A percentile compares a stretch with the other conserved stretches of the same genome.
phyloP scores from a whole-genome alignment of 768 basidiomycete species.

The Calocybe indica region DNA sequence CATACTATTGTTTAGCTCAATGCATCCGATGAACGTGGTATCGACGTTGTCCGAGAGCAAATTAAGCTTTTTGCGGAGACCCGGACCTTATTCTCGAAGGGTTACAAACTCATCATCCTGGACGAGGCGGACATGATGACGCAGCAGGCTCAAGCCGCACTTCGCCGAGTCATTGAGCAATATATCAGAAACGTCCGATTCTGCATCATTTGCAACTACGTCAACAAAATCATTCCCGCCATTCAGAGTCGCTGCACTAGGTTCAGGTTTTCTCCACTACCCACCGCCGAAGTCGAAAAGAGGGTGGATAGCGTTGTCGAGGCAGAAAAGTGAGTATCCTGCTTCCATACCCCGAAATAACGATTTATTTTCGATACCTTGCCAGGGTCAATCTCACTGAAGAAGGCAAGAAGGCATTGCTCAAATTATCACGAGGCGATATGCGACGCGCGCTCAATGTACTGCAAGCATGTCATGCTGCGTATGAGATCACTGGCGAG shows the following conservation, averaged over 20 bases:
- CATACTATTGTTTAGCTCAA: slow-evolving; percentile 61
- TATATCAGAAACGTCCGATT: slow-evolving; percentile 99
- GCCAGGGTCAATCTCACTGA: slow-evolving; percentile 77
- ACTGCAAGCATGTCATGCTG: slow-evolving; percentile 96
- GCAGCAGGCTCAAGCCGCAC: slow-evolving; percentile 90
- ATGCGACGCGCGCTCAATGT: slow-evolving; percentile 97
- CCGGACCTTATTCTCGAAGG: slow-evolving; percentile 83
- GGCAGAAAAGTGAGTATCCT: slow-evolving; percentile 63
- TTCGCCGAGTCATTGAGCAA: slow-evolving; percentile 96
- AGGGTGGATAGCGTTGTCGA: slow-evolving; percentile 74
- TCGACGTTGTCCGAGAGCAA: slow-evolving; percentile 97
- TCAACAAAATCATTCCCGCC: slow-evolving; percentile 97
- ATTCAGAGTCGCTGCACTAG: slow-evolving; percentile 98
- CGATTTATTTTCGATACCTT: background rate
- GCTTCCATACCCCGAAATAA: background rate
- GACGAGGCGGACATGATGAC: slow-evolving; percentile 99
- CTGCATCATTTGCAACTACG: slow-evolving; percentile 99
- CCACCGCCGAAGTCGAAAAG: slow-evolving; percentile 80
- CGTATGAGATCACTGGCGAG: slow-evolving; percentile 85
- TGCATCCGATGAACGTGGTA: slow-evolving; percentile 97
- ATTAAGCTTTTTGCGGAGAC: slow-evolving; percentile 99
- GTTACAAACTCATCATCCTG: slow-evolving; percentile 95
- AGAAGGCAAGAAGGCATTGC: slow-evolving; percentile 82
- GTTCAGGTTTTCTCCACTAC: slow-evolving; percentile 93
- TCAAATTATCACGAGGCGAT: slow-evolving; percentile 95